These are phyloP conservation scores for Taiozyma sp. DNA, from an alignment of 1,139 yeast species.

Conservation along the genomic window DNA sequence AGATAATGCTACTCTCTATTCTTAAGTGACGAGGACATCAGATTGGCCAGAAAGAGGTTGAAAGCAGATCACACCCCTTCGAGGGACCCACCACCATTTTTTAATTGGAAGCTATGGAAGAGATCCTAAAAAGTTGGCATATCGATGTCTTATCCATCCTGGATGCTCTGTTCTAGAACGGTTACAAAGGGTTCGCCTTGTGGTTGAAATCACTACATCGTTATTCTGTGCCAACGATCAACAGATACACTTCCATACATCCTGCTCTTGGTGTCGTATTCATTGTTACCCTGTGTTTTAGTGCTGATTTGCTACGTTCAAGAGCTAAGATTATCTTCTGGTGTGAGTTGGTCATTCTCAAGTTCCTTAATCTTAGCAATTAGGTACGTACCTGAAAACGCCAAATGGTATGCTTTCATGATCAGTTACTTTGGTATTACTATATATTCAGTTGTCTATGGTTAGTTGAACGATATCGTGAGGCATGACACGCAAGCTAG, in stretches of 20 bases:
- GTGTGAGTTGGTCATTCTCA: conserved; percentile 4
- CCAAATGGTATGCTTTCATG: conserved; percentile 33
- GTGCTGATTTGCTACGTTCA: conserved; percentile 24
- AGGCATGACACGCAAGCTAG: conserved; percentile 32
- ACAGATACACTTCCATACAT: conserved; percentile 30
- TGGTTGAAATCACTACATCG: conserved; percentile 29
- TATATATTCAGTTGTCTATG: conserved; percentile 31
- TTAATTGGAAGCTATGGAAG: conserved; percentile 37
- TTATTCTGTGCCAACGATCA: conserved; percentile 28
- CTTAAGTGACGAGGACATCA: conserved; percentile 33
- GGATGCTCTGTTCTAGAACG: conserved; percentile 3
- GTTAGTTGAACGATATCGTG: conserved; percentile 31
- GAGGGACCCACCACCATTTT: conserved; percentile 34
- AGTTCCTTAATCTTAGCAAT: conserved; percentile 4
- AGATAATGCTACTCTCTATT: conserved; percentile 33
- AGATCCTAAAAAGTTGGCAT: conserved; percentile 29
- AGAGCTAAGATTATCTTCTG: conserved; percentile 20
- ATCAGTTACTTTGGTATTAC: conserved; percentile 30
- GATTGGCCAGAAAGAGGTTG: conserved; percentile 25
- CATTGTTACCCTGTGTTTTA: conserved; percentile 28
- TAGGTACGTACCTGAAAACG: conserved; percentile 22
- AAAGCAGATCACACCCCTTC: conserved; percentile 42
- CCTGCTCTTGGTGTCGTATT: conserved; percentile 31
- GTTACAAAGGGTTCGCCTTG: conserved; percentile 21
- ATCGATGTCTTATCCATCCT: conserved; percentile 25